A percentile compares a stretch with the other conserved stretches of the same genome.
phyloP scores from a whole-genome alignment of 345 rosid species.

The Ceriops tagal region DNA sequence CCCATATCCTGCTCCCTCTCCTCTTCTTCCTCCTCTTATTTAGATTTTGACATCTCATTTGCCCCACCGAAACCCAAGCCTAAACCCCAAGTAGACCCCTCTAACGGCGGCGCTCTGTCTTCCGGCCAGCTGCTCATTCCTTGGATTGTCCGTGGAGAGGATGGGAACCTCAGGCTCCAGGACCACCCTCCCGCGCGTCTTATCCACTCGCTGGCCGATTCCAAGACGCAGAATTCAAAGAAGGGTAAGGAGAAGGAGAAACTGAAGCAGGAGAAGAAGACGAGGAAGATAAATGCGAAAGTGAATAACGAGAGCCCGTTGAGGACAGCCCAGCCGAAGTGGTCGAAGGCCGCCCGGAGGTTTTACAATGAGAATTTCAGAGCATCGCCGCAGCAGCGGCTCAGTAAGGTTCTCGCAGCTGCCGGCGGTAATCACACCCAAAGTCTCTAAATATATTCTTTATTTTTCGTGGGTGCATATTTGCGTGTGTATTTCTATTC shows the following conservation, averaged over 20 bases:
- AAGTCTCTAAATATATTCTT: neutral
- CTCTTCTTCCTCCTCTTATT: constrained; percentile 34
- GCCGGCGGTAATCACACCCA: constrained; percentile 64
- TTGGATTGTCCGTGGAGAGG: constrained; percentile 89
- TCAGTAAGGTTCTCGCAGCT: constrained; percentile 90
- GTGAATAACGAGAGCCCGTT: neutral
- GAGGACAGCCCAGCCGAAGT: constrained; percentile 1
- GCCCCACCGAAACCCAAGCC: constrained; percentile 71
- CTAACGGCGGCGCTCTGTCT: constrained; percentile 2
- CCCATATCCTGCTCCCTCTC: constrained; percentile 35
- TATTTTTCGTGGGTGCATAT: neutral
- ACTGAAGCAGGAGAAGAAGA: constrained; percentile 22
- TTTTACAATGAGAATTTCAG: constrained; percentile 74
- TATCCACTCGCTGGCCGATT: constrained; percentile 59
- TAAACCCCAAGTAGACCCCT: constrained; percentile 15
- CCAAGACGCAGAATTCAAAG: constrained; percentile 51
- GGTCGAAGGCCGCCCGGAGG: constrained; percentile 84
- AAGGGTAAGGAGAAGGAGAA: constrained; percentile 46
- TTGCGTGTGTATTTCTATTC: too few relatives aligned
- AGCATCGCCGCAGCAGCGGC: constrained; percentile 70
- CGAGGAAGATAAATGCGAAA: constrained; percentile 16
- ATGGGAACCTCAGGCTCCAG: constrained; percentile 73
- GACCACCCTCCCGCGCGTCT: constrained; percentile 62
- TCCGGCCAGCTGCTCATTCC: constrained; percentile 68
- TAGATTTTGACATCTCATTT: constrained; percentile 74